These are phyloP conservation scores for Straminergon stramineum DNA, from an alignment of 225 moss, liverwort and hornwort genomes.

Conservation along the genomic window DNA sequence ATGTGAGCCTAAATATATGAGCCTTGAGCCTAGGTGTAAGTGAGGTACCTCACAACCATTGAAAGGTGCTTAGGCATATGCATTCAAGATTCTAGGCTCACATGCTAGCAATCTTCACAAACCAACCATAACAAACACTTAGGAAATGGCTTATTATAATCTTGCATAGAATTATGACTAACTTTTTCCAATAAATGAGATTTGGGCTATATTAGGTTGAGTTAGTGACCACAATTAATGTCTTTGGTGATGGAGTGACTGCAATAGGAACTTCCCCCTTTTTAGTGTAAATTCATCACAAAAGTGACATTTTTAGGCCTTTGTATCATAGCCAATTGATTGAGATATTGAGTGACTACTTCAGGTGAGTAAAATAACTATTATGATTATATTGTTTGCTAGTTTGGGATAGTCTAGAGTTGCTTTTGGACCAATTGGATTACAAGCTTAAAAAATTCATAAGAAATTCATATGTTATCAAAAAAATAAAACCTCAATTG, in stretches of 20 bases:
- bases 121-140: neutral
- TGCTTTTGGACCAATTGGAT: too few species aligned
- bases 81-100: neutral
- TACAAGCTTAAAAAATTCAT: too few species aligned
- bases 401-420: neutral
- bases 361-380: neutral
- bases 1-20: too few species aligned
- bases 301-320: neutral
- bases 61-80: neutral
- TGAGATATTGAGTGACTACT: neutral
- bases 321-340: neutral
- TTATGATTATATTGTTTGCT: neutral
- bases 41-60: neutral
- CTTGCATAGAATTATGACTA: neutral
- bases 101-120: too few species aligned
- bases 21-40: neutral
- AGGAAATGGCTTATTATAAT: rapidly evolving
- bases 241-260: neutral
- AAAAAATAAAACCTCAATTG: neutral
- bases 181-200: neutral
- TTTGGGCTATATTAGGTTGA: neutral
- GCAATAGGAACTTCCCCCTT: neutral
- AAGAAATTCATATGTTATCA: too few species aligned
- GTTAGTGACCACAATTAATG: rapidly evolving
- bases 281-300: neutral